A percentile compares a stretch with the other conserved stretches of the same genome.
phyloP scores from a whole-genome alignment of 192 early-diverging fungal genomes.

The Coemansia sp. region DNA sequence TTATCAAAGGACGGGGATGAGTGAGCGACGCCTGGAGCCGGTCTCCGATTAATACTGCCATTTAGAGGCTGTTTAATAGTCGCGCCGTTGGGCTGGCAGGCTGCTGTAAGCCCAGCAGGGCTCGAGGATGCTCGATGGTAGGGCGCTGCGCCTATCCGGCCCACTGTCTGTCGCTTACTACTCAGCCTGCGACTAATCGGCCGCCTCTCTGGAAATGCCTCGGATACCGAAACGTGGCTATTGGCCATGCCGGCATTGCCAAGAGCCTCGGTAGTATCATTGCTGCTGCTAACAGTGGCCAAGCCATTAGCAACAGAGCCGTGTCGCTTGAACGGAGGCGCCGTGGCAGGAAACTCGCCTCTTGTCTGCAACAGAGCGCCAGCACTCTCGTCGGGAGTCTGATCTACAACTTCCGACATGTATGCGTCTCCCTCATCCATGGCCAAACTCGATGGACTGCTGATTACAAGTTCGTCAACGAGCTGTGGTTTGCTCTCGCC shows the following conservation, averaged over 20 bases:
- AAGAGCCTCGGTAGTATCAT: neutral
- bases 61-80: neutral
- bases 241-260: neutral
- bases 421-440: neutral
- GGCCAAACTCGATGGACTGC: neutral
- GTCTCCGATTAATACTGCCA: neutral
- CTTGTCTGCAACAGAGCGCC: conserved; percentile 5
- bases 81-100: neutral
- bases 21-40: neutral
- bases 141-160: neutral
- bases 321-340: conserved; percentile 5
- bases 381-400: conserved; percentile 4
- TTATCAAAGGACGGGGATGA: neutral
- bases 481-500: conserved; percentile 4
- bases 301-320: neutral
- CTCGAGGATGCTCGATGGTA: neutral
- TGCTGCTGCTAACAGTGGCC: neutral
- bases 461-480: neutral
- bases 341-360: neutral
- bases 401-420: neutral
- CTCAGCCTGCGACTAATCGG: conserved; percentile 29
- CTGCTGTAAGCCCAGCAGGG: neutral
- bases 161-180: conserved; percentile 13
- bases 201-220: conserved; percentile 50
- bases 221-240: conserved; percentile 26